Conservation (phyloP, 495 filamentous ascomycete genomes). For the Neurospora intermedia region DNA sequence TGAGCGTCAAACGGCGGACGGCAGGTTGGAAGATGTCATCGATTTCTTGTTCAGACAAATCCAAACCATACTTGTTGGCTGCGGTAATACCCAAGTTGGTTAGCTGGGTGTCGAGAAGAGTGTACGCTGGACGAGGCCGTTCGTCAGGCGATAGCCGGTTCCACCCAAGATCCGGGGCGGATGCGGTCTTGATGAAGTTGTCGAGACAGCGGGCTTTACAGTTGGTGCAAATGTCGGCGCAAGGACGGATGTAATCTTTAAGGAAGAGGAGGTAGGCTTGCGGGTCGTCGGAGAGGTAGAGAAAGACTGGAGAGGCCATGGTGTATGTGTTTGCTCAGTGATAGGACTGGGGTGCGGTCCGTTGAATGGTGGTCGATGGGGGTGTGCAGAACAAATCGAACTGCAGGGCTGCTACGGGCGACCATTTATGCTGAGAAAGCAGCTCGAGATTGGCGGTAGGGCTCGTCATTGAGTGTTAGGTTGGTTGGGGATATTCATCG, state of each 20-base stretch:
- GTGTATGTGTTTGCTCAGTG: neutral
- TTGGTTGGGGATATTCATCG: neutral
- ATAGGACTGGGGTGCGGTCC: too few relatives aligned
- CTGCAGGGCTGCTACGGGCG: neutral
- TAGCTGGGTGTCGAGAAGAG: neutral
- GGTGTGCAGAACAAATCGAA: neutral
- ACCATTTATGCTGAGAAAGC: neutral
- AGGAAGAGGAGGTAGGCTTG: neutral
- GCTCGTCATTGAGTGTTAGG: neutral
- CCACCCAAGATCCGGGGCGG: neutral
- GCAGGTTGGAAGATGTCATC: neutral
- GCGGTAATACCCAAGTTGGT: neutral
- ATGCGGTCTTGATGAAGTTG: neutral
- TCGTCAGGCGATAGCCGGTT: neutral
- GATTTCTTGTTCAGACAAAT: neutral
- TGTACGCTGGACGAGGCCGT: neutral
- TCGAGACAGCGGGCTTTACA: neutral
- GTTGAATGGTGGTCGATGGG: neutral
- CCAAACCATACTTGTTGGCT: neutral
- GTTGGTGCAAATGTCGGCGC: neutral
- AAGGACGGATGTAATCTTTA: neutral
- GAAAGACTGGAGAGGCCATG: neutral
- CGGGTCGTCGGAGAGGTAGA: neutral
- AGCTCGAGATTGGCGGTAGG: neutral
- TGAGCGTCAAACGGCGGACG: neutral